Evolutionary conservation across 163 green algal species (phyloP).

Genomic region (Scenedesmus sp.): DNA sequence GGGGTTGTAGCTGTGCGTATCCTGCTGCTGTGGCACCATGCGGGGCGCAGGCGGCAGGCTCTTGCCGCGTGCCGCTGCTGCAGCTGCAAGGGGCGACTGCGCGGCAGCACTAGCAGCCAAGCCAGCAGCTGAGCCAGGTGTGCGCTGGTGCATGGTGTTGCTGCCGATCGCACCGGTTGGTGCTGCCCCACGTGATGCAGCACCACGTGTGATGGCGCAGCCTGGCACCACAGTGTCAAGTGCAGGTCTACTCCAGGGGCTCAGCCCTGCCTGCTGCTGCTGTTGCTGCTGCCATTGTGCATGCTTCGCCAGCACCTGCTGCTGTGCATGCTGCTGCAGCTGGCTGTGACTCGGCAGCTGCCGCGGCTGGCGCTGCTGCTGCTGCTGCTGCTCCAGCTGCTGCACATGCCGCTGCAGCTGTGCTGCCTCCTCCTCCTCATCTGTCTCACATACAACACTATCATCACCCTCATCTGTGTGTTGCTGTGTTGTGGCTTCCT

Average conservation of each 20-base stretch:
- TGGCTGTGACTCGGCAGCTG: neutral
- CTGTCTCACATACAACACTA: neutral
- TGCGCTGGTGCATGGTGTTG: neutral
- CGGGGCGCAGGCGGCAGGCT: neutral
- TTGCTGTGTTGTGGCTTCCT: neutral
- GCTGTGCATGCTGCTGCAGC: slow-evolving; percentile 3
- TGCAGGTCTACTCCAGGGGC: neutral
- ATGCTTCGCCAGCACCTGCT: slow-evolving; percentile 8
- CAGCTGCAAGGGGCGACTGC: neutral
- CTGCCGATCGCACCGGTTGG: neutral
- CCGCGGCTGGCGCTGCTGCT: neutral
- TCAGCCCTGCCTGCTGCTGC: neutral
- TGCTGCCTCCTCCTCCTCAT: neutral
- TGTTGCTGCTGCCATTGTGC: slow-evolving; percentile 10
- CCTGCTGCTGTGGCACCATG: neutral
- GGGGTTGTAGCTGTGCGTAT: neutral
- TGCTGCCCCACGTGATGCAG: neutral
- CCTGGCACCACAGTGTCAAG: neutral
- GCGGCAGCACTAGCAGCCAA: neutral
- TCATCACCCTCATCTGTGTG: neutral
- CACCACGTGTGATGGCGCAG: neutral
- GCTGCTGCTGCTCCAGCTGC: slow-evolving; percentile 23
- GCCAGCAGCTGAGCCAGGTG: neutral
- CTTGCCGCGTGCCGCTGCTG: neutral
- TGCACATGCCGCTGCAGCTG: neutral